phyloP scores from a whole-genome alignment of 192 early-diverging fungal genomes.

The Mortierella alpina region DNA sequence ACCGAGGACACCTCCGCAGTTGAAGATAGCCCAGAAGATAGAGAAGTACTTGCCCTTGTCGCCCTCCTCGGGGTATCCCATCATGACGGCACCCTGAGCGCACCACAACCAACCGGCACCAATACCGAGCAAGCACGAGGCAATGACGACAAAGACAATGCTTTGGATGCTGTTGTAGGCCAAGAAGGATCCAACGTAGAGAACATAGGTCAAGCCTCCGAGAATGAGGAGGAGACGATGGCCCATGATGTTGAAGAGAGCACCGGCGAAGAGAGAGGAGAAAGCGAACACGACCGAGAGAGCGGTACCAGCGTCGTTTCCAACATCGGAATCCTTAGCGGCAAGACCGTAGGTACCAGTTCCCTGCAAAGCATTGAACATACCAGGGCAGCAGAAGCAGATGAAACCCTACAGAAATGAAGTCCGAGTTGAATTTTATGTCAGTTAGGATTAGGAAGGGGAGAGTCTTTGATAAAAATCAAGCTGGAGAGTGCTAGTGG shows the following conservation, averaged over 20 bases:
- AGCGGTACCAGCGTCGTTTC: slow-evolving; percentile 78
- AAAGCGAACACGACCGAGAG: slow-evolving; percentile 80
- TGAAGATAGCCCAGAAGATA: slow-evolving; percentile 91
- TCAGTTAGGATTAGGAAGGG: neutral
- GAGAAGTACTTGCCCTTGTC: slow-evolving; percentile 86
- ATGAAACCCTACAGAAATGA: slow-evolving; percentile 62
- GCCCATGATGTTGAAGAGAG: slow-evolving; percentile 83
- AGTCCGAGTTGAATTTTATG: neutral
- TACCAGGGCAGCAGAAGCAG: slow-evolving; percentile 81
- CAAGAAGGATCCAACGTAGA: slow-evolving; percentile 83
- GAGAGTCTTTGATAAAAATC: neutral
- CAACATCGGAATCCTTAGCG: slow-evolving; percentile 58
- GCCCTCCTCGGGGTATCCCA: slow-evolving; percentile 84
- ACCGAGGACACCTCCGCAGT: slow-evolving; percentile 82
- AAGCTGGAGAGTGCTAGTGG: neutral
- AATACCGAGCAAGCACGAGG: slow-evolving; percentile 84
- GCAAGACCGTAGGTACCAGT: slow-evolving; percentile 39
- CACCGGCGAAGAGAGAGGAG: slow-evolving; percentile 80
- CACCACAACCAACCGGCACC: slow-evolving; percentile 82
- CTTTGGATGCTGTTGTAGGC: slow-evolving; percentile 68
- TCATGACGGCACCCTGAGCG: slow-evolving; percentile 86
- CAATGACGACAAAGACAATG: slow-evolving; percentile 71
- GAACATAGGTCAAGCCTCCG: slow-evolving; percentile 77
- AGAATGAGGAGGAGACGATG: slow-evolving; percentile 72
- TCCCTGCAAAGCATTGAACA: slow-evolving; percentile 76